Conservation (phyloP, 1,284 basidiomycete species). For the Puccinia horiana region DNA sequence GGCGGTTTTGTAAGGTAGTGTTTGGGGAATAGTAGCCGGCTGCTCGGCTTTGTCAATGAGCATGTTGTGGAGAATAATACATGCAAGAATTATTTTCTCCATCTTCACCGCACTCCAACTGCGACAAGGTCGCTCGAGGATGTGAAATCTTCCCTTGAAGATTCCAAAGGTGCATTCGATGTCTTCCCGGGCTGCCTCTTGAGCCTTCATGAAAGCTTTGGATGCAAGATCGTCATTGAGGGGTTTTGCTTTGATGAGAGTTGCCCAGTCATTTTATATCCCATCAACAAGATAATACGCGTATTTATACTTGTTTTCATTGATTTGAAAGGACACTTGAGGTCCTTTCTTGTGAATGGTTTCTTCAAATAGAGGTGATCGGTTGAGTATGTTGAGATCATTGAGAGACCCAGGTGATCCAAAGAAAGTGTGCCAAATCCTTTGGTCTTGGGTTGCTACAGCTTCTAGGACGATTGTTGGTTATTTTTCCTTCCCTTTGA, state of each 20-base stretch:
- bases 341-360: neutral
- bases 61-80: slow-evolving; percentile 21
- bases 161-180: neutral
- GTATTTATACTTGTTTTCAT: neutral
- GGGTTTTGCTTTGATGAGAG: neutral
- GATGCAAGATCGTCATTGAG: neutral
- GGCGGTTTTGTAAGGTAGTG: neutral
- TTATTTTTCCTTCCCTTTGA: slow-evolving; percentile 17
- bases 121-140: neutral
- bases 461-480: neutral
- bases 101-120: neutral
- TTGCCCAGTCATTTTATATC: neutral
- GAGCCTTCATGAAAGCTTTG: neutral
- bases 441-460: too few species aligned
- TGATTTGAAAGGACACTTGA: neutral
- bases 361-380: neutral
- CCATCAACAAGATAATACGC: slow-evolving; percentile 30
- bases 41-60: neutral
- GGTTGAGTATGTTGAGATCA: neutral
- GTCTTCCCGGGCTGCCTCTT: neutral
- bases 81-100: neutral
- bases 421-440: neutral
- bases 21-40: neutral
- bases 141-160: slow-evolving; percentile 8
- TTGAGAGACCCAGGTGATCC: neutral